Base-by-base conservation (phyloP, 805 yeast genomes). In the Pichia deserticola region DNA sequence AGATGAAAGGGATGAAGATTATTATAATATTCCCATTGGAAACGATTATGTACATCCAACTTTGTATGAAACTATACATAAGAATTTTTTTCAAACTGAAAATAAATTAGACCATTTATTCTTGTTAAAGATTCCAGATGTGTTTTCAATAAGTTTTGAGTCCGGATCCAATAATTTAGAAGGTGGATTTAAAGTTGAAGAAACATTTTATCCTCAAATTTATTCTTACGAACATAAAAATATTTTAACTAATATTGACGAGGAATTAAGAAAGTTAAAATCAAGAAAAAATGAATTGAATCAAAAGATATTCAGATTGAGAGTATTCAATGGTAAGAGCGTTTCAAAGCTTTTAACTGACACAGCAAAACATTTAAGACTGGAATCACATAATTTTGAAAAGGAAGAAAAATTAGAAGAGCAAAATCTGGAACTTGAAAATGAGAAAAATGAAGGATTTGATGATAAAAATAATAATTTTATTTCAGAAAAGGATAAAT, bases 121-220 rank as follows among this genome's bases (percentile, higher is more conserved):
- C 12, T 51, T 71, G 20, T 42, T 49, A 5, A 51, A 55, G 4
- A 42, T 71, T 28, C 61, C 71, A 32, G 73, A 69, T 52, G 45
- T 71, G 4, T 42, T 72, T n/a, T 59, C 72, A 0, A 51, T 73
- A 15, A 49, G 65, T 7, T 58, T 71, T 41, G 66, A 64, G 15
- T 53, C 61, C 2, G 60, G 60, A 20, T 66, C 65, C 4, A 64
- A 62, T 11, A 54, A 53, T 4, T 51, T 60, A n/a, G 57, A 62
- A 10, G 56, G 57, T 1, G 69, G 68, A 0, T 56, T 71, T 40
- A 54, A 57, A 10, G 32, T 72, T 13, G 56, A 58, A 2, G 66
- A 65, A 27, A 47, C 47, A 20, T 64, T 71, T 42, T 72, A 71
- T 47, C 76, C 76, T 0, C 74, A 73, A 48, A 57, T 73, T 2